Base-by-base conservation (phyloP, 2,329 filamentous ascomycete species). In the Tolypocladium tundrense region DNA sequence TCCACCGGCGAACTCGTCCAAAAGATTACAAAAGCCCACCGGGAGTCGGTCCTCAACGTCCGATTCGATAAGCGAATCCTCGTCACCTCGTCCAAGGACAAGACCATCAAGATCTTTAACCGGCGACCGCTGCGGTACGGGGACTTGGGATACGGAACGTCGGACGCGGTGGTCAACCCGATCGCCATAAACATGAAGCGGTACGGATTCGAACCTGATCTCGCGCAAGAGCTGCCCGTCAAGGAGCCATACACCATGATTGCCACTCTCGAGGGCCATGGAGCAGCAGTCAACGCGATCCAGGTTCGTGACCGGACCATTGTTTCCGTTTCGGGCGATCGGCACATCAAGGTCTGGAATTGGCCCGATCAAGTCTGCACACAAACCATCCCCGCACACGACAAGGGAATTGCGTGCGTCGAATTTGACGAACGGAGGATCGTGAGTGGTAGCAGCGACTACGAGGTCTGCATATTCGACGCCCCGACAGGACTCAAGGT, bases 71-170 rank as follows among this genome's bases (percentile, higher is more conserved):
- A 90, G 63, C 84, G 90, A 10, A 95, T 95, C 61, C 79, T 99
- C 4, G 91, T 97, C 14, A 99, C 94, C 0, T 97, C 94, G 67
- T 97, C 93, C 54, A 99, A 99, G 71, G 94, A 99, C 72, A 95
- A 92, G 72, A 88, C 88, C 0, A 96, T 99, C 78, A 97, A 97
- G 72, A 86, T 99, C 21, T 99, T 96, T 83, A 97, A 93, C 70
- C 86, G 94, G 6, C 80, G 77, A 21, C 78, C 85, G 21, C 75
- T 96, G n/a, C 75, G 76, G 39, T 77, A 80, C 50, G 83, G 83
- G 27, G 83, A 87, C 40, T 61, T 79, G 3, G 85, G 84, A 8
- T 86, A 86, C 69, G 71, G 71, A 2, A 66, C 65, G 1, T 59
- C 65, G 2, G 69, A 75, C 24, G 56, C 63, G 13, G 64, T 66